Evolutionary conservation across 805 yeast genomes (phyloP), one percentile per base, ranked within the genome.

Genomic region (Zygoascus tannicola): DNA sequence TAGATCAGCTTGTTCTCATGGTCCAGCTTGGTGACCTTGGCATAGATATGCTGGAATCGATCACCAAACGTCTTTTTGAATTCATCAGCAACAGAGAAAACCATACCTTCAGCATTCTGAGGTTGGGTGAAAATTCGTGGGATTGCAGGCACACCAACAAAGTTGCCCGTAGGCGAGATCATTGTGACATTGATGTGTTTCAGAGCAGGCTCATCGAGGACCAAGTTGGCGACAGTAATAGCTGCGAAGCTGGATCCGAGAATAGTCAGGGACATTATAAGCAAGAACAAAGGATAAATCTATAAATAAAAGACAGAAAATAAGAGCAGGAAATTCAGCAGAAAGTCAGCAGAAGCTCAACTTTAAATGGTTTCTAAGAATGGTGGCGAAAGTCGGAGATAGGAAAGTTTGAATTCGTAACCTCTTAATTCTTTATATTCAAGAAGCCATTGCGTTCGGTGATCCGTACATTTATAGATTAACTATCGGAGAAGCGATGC

Each of bases 41-140:
- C 55, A 14, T 45, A 41, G 36, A 50, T 42, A 30, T 50, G 38
- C 23, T 41, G 35, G 47, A n/a, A 8, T 34, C 28, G 15, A 32
- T 39, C 21, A 16, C 7, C 33, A 37, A 34, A 35, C 26, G 22
- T 35, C 33, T 33, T 15, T 36, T 35, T 18, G 43, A 32, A 20
- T 15, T 23, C 18, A 32, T 35, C 30, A 23, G 35, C 20, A 43
- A 28, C 15, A 44, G 38, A 22, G 26, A 37, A 32, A 23, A 35
- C 22, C 14, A 19, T 22, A 8, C 44, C 32, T 5, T 41, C 36
- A 20, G 42, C 16, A 10, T 21, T 4, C 20, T 44, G 37, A 10
- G 54, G 51, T 32, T 50, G 44, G 2, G 44, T 47, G 19, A 52
- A 22, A 16, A 47, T 30, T 23, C 55, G 26, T 10, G 53, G 48